Base-by-base conservation (phyloP, 805 yeast genomes). In the Yamadazyma takamatsuzukensis region DNA sequence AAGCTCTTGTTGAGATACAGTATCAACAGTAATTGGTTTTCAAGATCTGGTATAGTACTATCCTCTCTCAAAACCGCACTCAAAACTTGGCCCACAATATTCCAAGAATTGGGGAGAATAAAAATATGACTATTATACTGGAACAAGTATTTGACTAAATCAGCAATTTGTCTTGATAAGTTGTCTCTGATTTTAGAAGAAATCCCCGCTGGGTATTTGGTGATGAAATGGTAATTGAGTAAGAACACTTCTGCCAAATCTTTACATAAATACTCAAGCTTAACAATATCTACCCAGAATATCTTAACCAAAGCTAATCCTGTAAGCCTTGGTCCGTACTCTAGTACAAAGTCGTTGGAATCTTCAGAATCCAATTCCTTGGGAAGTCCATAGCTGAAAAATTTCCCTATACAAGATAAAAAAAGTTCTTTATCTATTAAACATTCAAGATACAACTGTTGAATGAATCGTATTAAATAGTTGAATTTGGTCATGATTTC, bases 1-100 rank as follows among this genome's bases (percentile, higher is more conserved):
- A 83, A 59, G 2, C 87, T 80, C 56, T 82, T 87, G 51, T 83
- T 83, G 48, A 89, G 59, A 47, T 77, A 80, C 31, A 77, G 71
- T 4, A 82, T 73, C 18, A 81, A 49, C 31, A 78, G 78, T 30
- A 78, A 66, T 36, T 77, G 82, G 26, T 72, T 74, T 15, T 47
- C 51, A 1, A 58, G 38, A 37, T 54, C 33, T 48, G 65, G 30
- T 62, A 36, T 21, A 11, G 21, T 25, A 8, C 30, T 27, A 2
- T 36, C 35, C n/a, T 53, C 53, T 12, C 40, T 47, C 10, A 49
- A 25, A 2, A 64, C 61, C 14, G 64, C 68, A 37, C 62, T 70
- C 22, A 83, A 52, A 2, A 68, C 61, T 2, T 70, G 61, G 33
- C 74, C 74, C 27, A 80, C 56, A 11, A 69, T 47, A 11, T 61